Evolutionary conservation across 2,329 filamentous ascomycete genomes (phyloP).

Genomic region (Colletotrichum brevisporum): DNA sequence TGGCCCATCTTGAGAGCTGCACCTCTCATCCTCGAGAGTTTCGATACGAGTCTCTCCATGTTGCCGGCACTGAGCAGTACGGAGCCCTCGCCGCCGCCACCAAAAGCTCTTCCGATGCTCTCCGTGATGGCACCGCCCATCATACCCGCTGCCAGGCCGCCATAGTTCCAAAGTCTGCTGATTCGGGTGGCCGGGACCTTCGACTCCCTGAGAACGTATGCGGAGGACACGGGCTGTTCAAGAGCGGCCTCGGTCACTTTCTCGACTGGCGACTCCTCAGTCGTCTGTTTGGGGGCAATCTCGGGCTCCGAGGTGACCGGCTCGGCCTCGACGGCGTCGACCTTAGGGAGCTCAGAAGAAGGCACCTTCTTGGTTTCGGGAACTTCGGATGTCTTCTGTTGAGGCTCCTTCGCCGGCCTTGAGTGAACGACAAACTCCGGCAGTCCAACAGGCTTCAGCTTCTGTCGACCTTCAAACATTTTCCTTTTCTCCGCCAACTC

Average conservation of each 20-base stretch:
- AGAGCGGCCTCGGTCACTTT: constrained; percentile 3
- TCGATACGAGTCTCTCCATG: constrained; percentile 92
- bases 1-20: constrained; percentile 97
- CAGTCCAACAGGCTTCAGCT: constrained; percentile 42
- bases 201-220: constrained; percentile 84
- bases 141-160: constrained; percentile 94
- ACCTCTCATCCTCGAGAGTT: constrained; percentile 95
- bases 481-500: not conserved
- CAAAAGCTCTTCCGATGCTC: constrained; percentile 83
- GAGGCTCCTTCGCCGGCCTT: not conserved
- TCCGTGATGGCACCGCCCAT: constrained; percentile 92
- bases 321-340: not conserved
- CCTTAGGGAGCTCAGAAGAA: not conserved
- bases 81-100: constrained; percentile 77
- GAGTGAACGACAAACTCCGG: constrained; percentile 43
- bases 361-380: not conserved
- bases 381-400: not conserved
- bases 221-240: constrained; percentile 16
- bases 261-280: constrained; percentile 9
- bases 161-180: constrained; percentile 93
- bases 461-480: constrained; percentile 26
- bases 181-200: constrained; percentile 90
- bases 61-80: constrained; percentile 90
- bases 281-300: not conserved
- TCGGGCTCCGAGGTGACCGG: not conserved